Evolutionary conservation across 495 filamentous ascomycete species (phyloP), one percentile per base, ranked within the genome.

Genomic region (Massariosphaeria phaeospora): DNA sequence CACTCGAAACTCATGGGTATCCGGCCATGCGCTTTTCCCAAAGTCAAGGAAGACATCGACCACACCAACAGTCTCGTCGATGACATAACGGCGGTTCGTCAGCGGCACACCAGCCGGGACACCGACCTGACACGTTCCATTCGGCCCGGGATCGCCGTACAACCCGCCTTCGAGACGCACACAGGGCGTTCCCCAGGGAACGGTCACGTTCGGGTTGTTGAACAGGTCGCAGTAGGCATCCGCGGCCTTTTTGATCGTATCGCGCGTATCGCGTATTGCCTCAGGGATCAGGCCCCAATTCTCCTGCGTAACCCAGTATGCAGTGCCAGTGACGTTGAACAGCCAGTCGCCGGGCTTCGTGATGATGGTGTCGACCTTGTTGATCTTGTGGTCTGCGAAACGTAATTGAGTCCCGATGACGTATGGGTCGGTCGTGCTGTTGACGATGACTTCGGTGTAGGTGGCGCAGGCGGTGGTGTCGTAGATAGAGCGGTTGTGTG

Each of bases 211-310:
- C 44, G 73, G 70, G 53, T 76, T 66, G 40, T 67, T 69, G 52
- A 75, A 78, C 40, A 75, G 65, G 51, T 79, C 69, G 43, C 70
- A 66, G 47, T 79, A 79, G 0, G 76, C 75, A 35, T 79, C 76
- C 1, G 67, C 76, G 0, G 70, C 75, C 9, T 73, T 72, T 55
- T 76, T 67, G 50, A 79, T 75, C 6, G 71, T 70, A 8, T 60
- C 74, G 10, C 75, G 65, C 15, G 69, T 61, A 55, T 79, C 75
- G 27, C 72, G 72, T 48, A 73, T 48, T 11, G 56, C 68, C 35
- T 60, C 68, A 1, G 76, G 73, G 52, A 79, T 78, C 27, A 64
- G 41, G 29, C 64, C 62, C 76, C 75, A 79, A 43, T 62, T 67
- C 57, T 76, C 73, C 25, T 61, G 49, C 11, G 62, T 54, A 4